Conservation (phyloP, 2,329 filamentous ascomycete species). For the Rhytidhysteron rufulum region DNA sequence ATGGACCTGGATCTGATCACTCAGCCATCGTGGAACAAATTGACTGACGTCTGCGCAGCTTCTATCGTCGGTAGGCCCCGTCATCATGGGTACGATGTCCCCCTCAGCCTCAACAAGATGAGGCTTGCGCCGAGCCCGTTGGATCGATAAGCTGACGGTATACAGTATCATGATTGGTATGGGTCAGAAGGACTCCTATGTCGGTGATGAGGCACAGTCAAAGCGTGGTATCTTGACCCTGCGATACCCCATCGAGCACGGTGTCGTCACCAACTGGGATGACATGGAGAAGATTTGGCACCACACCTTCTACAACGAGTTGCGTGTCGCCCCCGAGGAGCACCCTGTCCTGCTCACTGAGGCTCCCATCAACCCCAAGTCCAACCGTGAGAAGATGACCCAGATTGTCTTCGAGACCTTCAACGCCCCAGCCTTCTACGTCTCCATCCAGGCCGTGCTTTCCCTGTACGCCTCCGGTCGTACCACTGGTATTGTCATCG, state of each 20-base stretch:
- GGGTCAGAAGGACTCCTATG: constrained; percentile 99
- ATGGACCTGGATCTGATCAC: too few relatives aligned
- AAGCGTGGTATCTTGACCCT: constrained; percentile 99
- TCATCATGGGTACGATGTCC: constrained; percentile 94
- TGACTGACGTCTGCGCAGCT: constrained; percentile 56
- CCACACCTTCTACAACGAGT: constrained; percentile 99
- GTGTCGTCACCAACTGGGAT: constrained; percentile 99
- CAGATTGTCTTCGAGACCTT: constrained; percentile 99
- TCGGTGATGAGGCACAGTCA: constrained; percentile 99
- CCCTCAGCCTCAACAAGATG: constrained; percentile 10
- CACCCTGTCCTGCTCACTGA: constrained; percentile 99
- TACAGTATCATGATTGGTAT: constrained; percentile 99
- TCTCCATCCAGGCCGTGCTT: constrained; percentile 99
- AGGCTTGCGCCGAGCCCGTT: constrained; percentile 10
- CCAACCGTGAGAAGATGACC: constrained; percentile 99
- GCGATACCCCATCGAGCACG: constrained; percentile 99
- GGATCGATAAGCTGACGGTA: constrained; percentile 36
- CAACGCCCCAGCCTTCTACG: constrained; percentile 99
- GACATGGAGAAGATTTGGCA: constrained; percentile 99
- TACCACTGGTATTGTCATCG: constrained; percentile 99
- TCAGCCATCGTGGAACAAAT: too few relatives aligned
- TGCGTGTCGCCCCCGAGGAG: constrained; percentile 99
- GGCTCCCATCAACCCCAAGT: constrained; percentile 99
- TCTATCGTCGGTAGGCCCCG: constrained; percentile 99
- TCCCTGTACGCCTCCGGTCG: constrained; percentile 99